Base-by-base conservation (phyloP, 768 basidiomycete genomes). In the Porphyrellus cyaneotinctus region DNA sequence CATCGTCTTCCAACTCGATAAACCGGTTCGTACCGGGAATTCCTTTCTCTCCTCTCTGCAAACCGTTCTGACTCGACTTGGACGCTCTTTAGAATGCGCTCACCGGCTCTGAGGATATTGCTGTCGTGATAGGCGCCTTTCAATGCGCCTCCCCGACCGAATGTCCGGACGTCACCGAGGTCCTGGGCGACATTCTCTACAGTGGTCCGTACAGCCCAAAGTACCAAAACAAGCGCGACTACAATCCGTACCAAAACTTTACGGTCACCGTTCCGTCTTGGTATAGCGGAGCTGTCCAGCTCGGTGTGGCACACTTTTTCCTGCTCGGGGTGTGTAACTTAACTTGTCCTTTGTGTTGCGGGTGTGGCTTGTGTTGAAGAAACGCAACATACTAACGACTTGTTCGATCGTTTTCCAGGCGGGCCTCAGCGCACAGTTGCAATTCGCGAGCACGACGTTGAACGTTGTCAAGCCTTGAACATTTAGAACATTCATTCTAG, bases 1-100 rank as follows among this genome's bases (percentile, higher is more conserved):
- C n/a, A 36, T 80, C 46, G 67, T 61, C 8, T 69, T 81, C 8
- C 66, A 75, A 47, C 59, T 81, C 12, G 73, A 74, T 43, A 67
- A 67, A 51, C 74, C 74, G 6, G 78, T 78, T 52, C 13, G 76
- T 63, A 28, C 9, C 26, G 9, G 9, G 9, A 4, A 28, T 12
- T 26, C 41, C 43, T 15, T 10, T 24, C 17, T 15, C 22, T 2
- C 15, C 10, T 8, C 24, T 14, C 28, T n/a, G 8, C 23, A 20
- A 24, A 14, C 13, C 24, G 15, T n/a, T 37, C 28, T 39, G 47
- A 31, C 20, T 6, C 10, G 36, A 37, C n/a, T 5, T 47, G 10
- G 14, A 37, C 14, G 17, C n/a, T n/a, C n/a, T 28, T 7, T 20
- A 39, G 47, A 3, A 4, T 8, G 20, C 47, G 13, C 37, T 39